Evolutionary conservation across 176 grass and related monocot genomes (phyloP).

Genomic region (Oryza longistaminata): DNA sequence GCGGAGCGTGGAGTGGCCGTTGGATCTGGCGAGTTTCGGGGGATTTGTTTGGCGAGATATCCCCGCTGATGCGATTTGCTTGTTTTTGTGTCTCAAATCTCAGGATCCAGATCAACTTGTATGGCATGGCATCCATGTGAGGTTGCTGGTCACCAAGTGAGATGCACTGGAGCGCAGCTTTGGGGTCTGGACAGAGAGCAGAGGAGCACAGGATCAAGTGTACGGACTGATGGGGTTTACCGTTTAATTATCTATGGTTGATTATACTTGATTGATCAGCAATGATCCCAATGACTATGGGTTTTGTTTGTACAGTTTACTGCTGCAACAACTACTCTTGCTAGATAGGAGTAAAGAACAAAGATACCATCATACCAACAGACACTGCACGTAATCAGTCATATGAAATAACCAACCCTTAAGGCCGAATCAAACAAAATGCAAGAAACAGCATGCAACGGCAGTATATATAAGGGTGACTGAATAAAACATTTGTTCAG

Average conservation of each 20-base stretch:
- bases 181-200: neutral
- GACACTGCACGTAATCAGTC: neutral
- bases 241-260: too few relatives aligned
- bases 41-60: conserved; percentile 25
- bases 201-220: neutral
- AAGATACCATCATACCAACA: neutral
- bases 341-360: neutral
- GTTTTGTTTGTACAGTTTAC: neutral
- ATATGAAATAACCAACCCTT: neutral
- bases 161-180: neutral
- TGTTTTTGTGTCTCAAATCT: conserved; percentile 5
- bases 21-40: conserved; percentile 33
- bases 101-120: conserved; percentile 20
- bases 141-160: neutral
- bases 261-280: too few relatives aligned
- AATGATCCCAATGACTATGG: too few relatives aligned
- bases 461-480: too few relatives aligned
- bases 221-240: neutral
- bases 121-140: neutral
- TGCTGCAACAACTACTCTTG: neutral
- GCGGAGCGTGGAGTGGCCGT: neutral
- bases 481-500: too few relatives aligned
- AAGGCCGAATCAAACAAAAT: neutral
- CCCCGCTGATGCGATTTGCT: conserved; percentile 16
- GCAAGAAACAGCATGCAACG: neutral